These are phyloP conservation scores for Paspalum notatum DNA, from an alignment of 176 grass and related monocot genomes.

Conservation along the genomic window DNA sequence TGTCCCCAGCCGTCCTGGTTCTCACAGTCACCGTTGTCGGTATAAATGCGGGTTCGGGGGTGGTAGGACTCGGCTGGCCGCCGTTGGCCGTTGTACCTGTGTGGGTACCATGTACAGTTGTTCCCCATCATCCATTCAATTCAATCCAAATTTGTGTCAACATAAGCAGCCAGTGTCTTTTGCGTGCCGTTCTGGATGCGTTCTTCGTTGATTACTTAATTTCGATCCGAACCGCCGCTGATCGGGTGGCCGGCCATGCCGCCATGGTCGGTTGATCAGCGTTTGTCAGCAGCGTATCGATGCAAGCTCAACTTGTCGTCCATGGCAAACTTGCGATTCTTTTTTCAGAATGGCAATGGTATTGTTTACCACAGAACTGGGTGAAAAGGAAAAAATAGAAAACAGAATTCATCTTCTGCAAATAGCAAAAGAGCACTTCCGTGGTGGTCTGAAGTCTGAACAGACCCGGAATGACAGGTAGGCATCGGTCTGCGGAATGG, in stretches of 20 bases:
- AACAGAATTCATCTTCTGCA: neutral
- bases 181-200: neutral
- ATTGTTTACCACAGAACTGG: neutral
- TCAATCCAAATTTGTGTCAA: slow-evolving; percentile 29
- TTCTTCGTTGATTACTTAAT: slow-evolving; percentile 27
- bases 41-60: slow-evolving; percentile 19
- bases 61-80: slow-evolving; percentile 12
- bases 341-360: neutral
- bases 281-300: neutral
- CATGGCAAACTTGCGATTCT: neutral
- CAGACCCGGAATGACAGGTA: neutral
- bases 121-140: slow-evolving; percentile 34
- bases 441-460: neutral
- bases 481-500: neutral
- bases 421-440: neutral
- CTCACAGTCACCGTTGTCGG: neutral
- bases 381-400: neutral
- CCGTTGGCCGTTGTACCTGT: slow-evolving; percentile 35
- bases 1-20: neutral
- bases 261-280: neutral
- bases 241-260: neutral
- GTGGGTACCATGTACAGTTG: slow-evolving; percentile 24
- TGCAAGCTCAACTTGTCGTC: too few relatives aligned
- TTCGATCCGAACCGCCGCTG: slow-evolving; percentile 7
- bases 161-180: neutral